A percentile compares a stretch with the other conserved stretches of the same genome.
phyloP scores from a whole-genome alignment of 768 basidiomycete species.

The Boletus patriciae region DNA sequence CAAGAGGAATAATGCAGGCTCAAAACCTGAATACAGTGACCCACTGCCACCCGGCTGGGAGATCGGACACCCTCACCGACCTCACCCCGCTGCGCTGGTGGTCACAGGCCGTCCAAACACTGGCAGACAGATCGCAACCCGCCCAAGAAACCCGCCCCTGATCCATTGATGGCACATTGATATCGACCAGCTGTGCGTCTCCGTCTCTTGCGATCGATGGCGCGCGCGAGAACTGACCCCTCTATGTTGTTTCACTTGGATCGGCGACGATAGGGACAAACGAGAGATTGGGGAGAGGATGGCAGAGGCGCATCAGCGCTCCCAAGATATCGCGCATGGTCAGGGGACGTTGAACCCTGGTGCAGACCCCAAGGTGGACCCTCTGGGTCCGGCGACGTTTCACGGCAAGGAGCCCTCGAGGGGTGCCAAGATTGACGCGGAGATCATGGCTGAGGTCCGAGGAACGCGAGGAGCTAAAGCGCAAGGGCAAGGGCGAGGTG shows the following conservation, averaged over 20 bases:
- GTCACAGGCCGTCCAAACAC: slow-evolving; percentile 24
- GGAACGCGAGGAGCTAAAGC: slow-evolving; percentile 47
- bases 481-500: slow-evolving; percentile 43
- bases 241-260: background rate
- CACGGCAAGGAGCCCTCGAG: slow-evolving; percentile 60
- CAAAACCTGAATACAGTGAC: slow-evolving; percentile 34
- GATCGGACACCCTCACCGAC: slow-evolving; percentile 1
- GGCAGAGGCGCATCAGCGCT: slow-evolving; percentile 34
- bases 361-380: slow-evolving; percentile 40
- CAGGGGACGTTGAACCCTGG: slow-evolving; percentile 30
- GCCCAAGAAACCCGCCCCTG: slow-evolving; percentile 32
- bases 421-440: slow-evolving; percentile 61
- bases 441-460: slow-evolving; percentile 56
- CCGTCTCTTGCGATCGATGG: background rate
- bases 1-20: slow-evolving; percentile 38
- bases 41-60: slow-evolving; percentile 63
- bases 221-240: background rate
- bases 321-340: slow-evolving; percentile 26
- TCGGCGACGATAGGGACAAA: slow-evolving; percentile 36
- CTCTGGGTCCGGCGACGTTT: slow-evolving; percentile 47
- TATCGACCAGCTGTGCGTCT: slow-evolving; percentile 31
- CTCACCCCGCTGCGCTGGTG: background rate
- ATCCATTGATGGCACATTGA: slow-evolving; percentile 39
- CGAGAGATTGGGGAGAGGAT: slow-evolving; percentile 45
- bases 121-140: slow-evolving; percentile 20